These are phyloP conservation scores for Fibroporia radiculosa DNA, from an alignment of 768 basidiomycete genomes.

Conservation along the genomic window DNA sequence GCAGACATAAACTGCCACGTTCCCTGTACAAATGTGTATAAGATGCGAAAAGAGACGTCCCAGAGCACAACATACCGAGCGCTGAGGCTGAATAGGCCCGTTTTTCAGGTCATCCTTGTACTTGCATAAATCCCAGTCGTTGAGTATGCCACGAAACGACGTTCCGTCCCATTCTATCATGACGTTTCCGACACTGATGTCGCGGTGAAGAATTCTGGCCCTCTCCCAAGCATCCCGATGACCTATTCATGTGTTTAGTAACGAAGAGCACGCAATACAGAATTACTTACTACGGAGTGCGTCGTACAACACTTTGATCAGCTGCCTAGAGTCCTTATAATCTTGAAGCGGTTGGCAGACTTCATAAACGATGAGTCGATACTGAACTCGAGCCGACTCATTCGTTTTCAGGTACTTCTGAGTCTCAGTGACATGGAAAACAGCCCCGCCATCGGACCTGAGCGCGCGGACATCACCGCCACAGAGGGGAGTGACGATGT, in stretches of 20 bases:
- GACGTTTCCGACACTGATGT: constrained; percentile 8
- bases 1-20: constrained; percentile 17
- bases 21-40: no score
- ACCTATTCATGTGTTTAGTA: no score
- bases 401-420: background rate
- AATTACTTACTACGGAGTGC: background rate
- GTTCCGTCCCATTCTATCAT: no score
- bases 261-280: background rate
- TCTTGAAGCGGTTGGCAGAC: constrained; percentile 2
- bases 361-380: constrained; percentile 7
- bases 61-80: background rate
- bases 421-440: background rate
- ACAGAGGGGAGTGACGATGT: constrained; percentile 1
- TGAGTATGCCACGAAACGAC: background rate
- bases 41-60: background rate
- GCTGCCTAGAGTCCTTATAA: background rate
- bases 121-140: background rate
- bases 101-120: background rate
- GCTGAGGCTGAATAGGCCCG: background rate
- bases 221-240: background rate
- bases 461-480: background rate
- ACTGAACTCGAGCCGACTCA: constrained; percentile 3
- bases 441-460: background rate
- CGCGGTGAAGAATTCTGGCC: constrained; percentile 4
- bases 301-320: background rate